These are phyloP conservation scores for Prunus mira DNA, from an alignment of 306 rosid genomes.

Conservation along the genomic window DNA sequence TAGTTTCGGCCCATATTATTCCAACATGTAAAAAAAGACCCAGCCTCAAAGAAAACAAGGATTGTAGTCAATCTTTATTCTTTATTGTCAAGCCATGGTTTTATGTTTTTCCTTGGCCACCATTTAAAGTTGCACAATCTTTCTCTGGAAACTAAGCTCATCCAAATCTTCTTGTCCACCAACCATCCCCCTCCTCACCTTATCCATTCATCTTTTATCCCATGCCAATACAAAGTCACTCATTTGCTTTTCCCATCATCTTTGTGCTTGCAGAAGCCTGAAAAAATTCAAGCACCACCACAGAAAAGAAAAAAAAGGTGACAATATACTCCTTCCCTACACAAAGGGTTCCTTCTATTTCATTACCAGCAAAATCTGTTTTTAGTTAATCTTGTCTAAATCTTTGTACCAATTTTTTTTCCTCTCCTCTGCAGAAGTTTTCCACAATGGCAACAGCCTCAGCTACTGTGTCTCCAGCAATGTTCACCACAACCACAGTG, in stretches of 20 bases:
- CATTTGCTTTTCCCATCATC: slow-evolving; percentile 18
- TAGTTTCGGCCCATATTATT: background rate
- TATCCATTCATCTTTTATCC: slow-evolving; percentile 43
- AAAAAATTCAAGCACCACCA: slow-evolving; percentile 9
- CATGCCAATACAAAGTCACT: slow-evolving; percentile 26
- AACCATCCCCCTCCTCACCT: slow-evolving; percentile 47
- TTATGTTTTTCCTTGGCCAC: slow-evolving; percentile 20
- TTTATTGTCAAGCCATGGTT: background rate
- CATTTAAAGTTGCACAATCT: slow-evolving; percentile 19
- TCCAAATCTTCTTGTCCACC: slow-evolving; percentile 42
- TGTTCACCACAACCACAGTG: slow-evolving; percentile 37
- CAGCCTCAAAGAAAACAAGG: background rate
- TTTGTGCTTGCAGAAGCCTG: slow-evolving; percentile 14
- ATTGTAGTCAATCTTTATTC: slow-evolving; percentile 1
- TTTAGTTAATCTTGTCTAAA: background rate
- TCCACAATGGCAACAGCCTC: slow-evolving; percentile 54
- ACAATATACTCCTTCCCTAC: background rate
- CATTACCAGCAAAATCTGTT: background rate
- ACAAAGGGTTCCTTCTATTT: background rate
- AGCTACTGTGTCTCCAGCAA: slow-evolving; percentile 48
- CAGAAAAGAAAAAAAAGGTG: background rate
- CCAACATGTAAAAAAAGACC: background rate
- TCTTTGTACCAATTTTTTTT: background rate
- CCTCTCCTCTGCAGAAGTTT: slow-evolving; percentile 23
- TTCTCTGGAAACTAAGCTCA: background rate